Evolutionary conservation across 306 rosid genomes (phyloP).

Genomic region (Acacia acuminata): DNA sequence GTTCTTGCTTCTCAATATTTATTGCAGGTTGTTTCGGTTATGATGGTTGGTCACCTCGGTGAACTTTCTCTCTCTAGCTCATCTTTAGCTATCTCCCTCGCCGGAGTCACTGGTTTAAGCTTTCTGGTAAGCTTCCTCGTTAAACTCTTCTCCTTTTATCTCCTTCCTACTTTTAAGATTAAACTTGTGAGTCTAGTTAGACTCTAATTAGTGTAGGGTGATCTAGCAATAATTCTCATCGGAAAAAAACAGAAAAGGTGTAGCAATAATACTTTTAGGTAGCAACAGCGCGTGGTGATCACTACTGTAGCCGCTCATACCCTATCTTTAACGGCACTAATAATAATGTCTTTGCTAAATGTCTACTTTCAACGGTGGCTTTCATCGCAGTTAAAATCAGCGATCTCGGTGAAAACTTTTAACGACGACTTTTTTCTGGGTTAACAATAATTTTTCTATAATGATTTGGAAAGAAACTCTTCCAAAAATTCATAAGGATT

Average conservation of each 20-base stretch:
- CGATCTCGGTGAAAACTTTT: not conserved
- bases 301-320: no score
- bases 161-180: not conserved
- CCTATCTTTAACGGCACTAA: no score
- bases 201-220: not conserved
- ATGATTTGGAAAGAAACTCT: not conserved
- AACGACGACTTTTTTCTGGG: no score
- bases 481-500: no score
- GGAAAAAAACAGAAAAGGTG: no score
- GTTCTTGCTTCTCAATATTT: slow-evolving; percentile 37
- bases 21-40: slow-evolving; percentile 38
- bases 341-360: no score
- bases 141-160: not conserved
- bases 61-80: slow-evolving; percentile 51
- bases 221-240: no score
- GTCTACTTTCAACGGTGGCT: not conserved
- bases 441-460: no score
- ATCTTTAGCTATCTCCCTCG: slow-evolving; percentile 42
- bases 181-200: not conserved
- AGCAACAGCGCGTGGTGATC: not conserved
- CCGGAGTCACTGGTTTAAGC: slow-evolving; percentile 48
- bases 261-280: no score
- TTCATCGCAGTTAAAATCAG: no score
- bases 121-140: slow-evolving; percentile 31
- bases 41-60: slow-evolving; percentile 49